These are phyloP conservation scores for Lathyrus oleraceus DNA, from an alignment of 306 rosid species.

Conservation along the genomic window DNA sequence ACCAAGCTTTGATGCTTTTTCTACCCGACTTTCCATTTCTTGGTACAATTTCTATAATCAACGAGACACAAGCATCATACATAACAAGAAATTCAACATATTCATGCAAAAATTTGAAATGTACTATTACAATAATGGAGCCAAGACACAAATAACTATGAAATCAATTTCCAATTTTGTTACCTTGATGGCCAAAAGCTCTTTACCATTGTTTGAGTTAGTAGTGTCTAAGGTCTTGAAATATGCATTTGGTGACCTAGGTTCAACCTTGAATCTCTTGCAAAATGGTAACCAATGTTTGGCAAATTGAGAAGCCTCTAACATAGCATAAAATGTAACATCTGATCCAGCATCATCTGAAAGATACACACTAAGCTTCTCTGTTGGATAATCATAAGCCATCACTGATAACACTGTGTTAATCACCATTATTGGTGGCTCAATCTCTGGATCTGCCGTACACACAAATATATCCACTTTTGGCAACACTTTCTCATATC, in stretches of 20 bases:
- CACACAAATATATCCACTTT: conserved; percentile 72
- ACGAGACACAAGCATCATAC: neutral
- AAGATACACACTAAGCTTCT: conserved; percentile 69
- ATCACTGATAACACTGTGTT: conserved; percentile 70
- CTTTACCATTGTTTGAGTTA: neutral
- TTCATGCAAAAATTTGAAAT: too few relatives aligned
- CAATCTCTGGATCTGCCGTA: conserved; percentile 69
- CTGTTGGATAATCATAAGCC: conserved; percentile 70
- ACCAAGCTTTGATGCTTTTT: conserved; percentile 44
- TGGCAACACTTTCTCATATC: conserved; percentile 53
- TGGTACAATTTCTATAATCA: conserved; percentile 53
- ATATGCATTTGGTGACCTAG: conserved; percentile 71
- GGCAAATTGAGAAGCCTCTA: conserved; percentile 62
- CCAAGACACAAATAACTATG: too few relatives aligned
- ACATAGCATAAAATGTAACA: conserved; percentile 60
- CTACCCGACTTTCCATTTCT: conserved; percentile 61
- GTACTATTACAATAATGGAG: too few relatives aligned
- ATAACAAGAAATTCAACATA: too few relatives aligned
- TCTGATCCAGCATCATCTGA: conserved; percentile 75
- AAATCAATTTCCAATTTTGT: neutral
- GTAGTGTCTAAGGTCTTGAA: conserved; percentile 33
- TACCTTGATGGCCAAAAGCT: conserved; percentile 47
- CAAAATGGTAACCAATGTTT: conserved; percentile 81
- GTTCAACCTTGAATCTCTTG: conserved; percentile 59
- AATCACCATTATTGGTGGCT: conserved; percentile 69